Conservation (phyloP, 208 protist genomes). For the Wallacemonas sp. region DNA sequence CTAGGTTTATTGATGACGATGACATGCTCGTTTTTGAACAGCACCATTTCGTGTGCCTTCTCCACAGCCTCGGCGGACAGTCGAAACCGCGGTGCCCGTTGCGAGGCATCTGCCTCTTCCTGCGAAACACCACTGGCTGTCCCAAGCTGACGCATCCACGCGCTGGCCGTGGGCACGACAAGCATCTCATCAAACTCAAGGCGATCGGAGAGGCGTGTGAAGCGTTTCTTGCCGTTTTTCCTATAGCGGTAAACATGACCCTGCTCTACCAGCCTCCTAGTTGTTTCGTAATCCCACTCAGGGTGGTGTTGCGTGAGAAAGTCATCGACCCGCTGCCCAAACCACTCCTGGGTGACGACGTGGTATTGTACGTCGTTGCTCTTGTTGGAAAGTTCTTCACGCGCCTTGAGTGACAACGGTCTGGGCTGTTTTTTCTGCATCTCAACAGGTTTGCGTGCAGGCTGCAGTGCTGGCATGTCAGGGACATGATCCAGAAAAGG, state of each 20-base stretch:
- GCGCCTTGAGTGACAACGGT: slow-evolving; percentile 70
- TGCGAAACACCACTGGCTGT: slow-evolving; percentile 39
- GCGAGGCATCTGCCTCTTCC: not conserved
- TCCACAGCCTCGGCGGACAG: slow-evolving; percentile 68
- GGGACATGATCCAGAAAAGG: slow-evolving; percentile 26
- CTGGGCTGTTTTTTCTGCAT: slow-evolving; percentile 49
- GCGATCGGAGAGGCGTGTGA: slow-evolving; percentile 81
- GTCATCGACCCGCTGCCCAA: slow-evolving; percentile 84
- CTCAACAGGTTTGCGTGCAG: slow-evolving; percentile 35
- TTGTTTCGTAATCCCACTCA: slow-evolving; percentile 83
- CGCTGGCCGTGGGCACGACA: slow-evolving; percentile 70
- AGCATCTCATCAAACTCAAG: slow-evolving; percentile 90
- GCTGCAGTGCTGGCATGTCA: slow-evolving; percentile 14
- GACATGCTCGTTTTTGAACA: slow-evolving; percentile 94
- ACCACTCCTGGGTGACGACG: slow-evolving; percentile 88
- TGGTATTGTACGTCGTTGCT: slow-evolving; percentile 77
- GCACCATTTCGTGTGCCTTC: slow-evolving; percentile 88
- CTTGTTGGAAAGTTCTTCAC: slow-evolving; percentile 54
- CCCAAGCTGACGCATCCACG: slow-evolving; percentile 64
- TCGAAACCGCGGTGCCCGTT: slow-evolving; percentile 34
- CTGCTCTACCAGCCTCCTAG: slow-evolving; percentile 78
- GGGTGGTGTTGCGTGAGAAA: slow-evolving; percentile 84
- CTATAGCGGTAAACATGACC: slow-evolving; percentile 90
- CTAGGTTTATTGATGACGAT: slow-evolving; percentile 94
- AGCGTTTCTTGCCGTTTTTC: slow-evolving; percentile 87